Percentiles rank a stretch among this genome's conserved stretches.
These are phyloP conservation scores for Allium fistulosum DNA, from an alignment of 106 monocot genomes.

Conservation along the genomic window DNA sequence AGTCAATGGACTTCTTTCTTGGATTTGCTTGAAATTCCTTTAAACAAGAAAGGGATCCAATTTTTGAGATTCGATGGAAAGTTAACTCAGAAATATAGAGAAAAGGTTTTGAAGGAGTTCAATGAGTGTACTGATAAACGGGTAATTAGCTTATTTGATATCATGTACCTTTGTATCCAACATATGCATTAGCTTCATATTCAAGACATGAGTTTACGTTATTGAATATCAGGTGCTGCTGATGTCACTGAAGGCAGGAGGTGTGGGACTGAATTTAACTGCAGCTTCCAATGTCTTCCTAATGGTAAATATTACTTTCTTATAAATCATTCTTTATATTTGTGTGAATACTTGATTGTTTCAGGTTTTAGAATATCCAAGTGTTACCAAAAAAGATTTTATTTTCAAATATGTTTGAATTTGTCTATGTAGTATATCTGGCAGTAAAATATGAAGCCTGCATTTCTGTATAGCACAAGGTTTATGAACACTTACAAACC, in stretches of 20 bases:
- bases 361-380: too few relatives aligned
- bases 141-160: constrained; percentile 13
- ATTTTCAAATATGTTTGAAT: not conserved
- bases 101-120: constrained; percentile 73
- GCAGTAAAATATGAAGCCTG: too few relatives aligned
- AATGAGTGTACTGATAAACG: constrained; percentile 32
- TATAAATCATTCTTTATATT: not conserved
- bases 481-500: too few relatives aligned
- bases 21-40: constrained; percentile 66
- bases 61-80: constrained; percentile 78
- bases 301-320: constrained; percentile 38
- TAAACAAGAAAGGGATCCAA: constrained; percentile 25
- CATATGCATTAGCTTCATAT: too few relatives aligned
- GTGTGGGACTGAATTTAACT: constrained; percentile 92
- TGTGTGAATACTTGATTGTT: not conserved
- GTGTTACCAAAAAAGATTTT: too few relatives aligned
- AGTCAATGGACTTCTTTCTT: constrained; percentile 87
- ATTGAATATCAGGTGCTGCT: constrained; percentile 33
- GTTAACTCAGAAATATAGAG: constrained; percentile 64
- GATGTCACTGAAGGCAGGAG: constrained; percentile 90
- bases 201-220: too few relatives aligned
- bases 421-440: not conserved
- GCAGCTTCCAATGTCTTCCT: constrained; percentile 85
- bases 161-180: too few relatives aligned
- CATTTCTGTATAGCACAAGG: not conserved